Conservation (phyloP, 2,329 filamentous ascomycete genomes). For the Colletotrichum truncatum region DNA sequence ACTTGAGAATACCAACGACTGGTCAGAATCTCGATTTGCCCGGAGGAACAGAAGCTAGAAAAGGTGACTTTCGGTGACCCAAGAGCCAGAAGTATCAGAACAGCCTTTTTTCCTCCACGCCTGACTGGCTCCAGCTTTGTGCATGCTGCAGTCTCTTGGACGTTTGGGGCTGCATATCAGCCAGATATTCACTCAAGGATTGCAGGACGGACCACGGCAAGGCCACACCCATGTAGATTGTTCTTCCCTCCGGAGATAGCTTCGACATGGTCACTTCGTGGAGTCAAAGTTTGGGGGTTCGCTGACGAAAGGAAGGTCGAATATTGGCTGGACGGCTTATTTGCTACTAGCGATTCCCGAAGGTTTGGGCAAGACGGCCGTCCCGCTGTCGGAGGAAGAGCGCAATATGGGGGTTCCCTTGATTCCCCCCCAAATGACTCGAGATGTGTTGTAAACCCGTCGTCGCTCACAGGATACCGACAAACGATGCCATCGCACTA, state of each 20-base stretch:
- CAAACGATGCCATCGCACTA: constrained; percentile 21
- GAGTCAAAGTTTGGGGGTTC: constrained; percentile 13
- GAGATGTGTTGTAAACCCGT: constrained; percentile 23
- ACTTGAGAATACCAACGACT: constrained; percentile 7
- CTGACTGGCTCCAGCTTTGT: constrained; percentile 3
- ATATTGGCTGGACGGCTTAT: constrained; percentile 21
- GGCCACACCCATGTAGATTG: constrained; percentile 16
- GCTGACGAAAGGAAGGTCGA: constrained; percentile 26
- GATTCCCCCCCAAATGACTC: constrained; percentile 27
- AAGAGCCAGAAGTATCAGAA: not conserved
- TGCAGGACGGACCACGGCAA: constrained; percentile 17
- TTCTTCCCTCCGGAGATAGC: constrained; percentile 12
- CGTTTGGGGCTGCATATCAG: constrained; percentile 29
- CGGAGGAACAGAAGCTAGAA: not conserved
- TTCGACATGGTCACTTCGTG: constrained; percentile 22
- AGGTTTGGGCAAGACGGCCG: constrained; percentile 22
- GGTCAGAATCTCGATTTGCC: constrained; percentile 3
- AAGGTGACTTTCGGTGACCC: not conserved
- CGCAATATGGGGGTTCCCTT: constrained; percentile 16
- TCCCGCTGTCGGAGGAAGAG: constrained; percentile 21
- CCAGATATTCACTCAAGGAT: constrained; percentile 25
- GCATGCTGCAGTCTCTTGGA: constrained; percentile 22
- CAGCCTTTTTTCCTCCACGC: not conserved
- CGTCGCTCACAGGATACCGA: constrained; percentile 28
- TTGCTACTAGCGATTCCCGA: constrained; percentile 21